Percentiles rank a stretch among this genome's conserved stretches.
Conservation (phyloP, 768 basidiomycete genomes). For the Pleurotus djamor region DNA sequence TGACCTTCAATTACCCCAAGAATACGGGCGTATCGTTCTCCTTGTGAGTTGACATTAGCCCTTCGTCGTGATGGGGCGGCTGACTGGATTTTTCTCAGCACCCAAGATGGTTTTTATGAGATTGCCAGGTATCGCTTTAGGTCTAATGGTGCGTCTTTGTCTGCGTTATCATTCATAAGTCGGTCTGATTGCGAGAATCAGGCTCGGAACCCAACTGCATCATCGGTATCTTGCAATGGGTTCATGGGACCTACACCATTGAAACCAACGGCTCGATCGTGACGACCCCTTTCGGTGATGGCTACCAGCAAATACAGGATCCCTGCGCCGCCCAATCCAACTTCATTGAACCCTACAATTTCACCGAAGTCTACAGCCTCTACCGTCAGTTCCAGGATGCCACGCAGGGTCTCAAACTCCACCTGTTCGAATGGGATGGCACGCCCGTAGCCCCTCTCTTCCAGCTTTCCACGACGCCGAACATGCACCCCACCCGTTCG, state of each 20-base stretch:
- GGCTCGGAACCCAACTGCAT: slow-evolving; percentile 87
- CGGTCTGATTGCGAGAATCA: slow-evolving; percentile 23
- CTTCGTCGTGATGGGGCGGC: slow-evolving; percentile 6
- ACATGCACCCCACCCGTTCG: slow-evolving; percentile 78
- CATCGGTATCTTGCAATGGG: slow-evolving; percentile 85
- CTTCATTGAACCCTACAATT: slow-evolving; percentile 82
- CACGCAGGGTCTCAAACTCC: slow-evolving; percentile 60
- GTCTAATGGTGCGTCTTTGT: slow-evolving; percentile 65
- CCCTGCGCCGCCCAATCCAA: slow-evolving; percentile 89
- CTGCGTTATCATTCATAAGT: background rate
- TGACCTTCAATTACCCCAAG: slow-evolving; percentile 78
- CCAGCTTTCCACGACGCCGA: slow-evolving; percentile 66
- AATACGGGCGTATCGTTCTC: slow-evolving; percentile 88
- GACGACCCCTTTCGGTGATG: slow-evolving; percentile 76
- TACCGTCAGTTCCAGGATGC: slow-evolving; percentile 80
- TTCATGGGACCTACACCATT: slow-evolving; percentile 76
- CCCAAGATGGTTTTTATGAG: slow-evolving; percentile 79
- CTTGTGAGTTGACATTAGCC: slow-evolving; percentile 60
- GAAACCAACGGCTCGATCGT: slow-evolving; percentile 78
- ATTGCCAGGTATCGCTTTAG: slow-evolving; percentile 88
- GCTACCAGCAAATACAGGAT: slow-evolving; percentile 93
- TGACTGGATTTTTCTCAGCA: slow-evolving; percentile 35
- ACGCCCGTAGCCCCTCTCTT: slow-evolving; percentile 70
- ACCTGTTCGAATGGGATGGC: slow-evolving; percentile 79
- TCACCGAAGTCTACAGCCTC: slow-evolving; percentile 56